Evolutionary conservation across 129 eudicot genomes (phyloP).

Genomic region (Ambrosia artemisiifolia): DNA sequence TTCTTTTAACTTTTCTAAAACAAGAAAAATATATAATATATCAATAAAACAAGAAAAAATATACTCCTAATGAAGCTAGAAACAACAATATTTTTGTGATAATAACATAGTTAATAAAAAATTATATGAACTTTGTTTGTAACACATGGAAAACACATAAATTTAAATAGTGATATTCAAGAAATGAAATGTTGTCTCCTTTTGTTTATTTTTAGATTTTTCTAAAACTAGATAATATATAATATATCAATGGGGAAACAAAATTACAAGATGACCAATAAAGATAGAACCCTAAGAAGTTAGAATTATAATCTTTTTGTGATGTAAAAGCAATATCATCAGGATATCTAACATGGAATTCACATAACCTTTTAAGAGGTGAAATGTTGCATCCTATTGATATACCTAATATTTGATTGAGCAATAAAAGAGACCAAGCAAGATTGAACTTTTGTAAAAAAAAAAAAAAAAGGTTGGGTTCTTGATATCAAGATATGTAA

Average conservation of each 20-base stretch:
- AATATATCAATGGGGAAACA: too few species aligned
- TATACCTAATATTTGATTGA: neutral
- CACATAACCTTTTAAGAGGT: too few species aligned
- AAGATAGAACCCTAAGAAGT: too few species aligned
- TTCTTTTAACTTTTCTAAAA: neutral
- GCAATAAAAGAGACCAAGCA: neutral
- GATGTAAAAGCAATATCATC: neutral
- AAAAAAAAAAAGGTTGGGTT: neutral
- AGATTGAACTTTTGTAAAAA: neutral
- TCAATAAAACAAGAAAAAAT: neutral
- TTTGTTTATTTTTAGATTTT: too few species aligned
- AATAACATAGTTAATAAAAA: neutral
- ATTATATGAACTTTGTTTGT: neutral
- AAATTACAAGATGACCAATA: too few species aligned
- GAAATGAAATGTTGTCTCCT: too few species aligned
- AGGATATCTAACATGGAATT: neutral
- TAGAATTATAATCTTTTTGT: neutral
- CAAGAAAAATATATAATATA: slow-evolving; percentile 4
- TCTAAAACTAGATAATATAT: too few species aligned
- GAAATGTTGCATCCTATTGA: too few species aligned
- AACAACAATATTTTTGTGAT: neutral
- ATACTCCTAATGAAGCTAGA: neutral
- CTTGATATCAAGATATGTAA: slow-evolving; percentile 6
- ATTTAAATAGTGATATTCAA: too few species aligned
- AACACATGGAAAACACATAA: too few species aligned